These are phyloP conservation scores for Cytospora piceae DNA, from an alignment of 2,329 filamentous ascomycete genomes.

Conservation along the genomic window DNA sequence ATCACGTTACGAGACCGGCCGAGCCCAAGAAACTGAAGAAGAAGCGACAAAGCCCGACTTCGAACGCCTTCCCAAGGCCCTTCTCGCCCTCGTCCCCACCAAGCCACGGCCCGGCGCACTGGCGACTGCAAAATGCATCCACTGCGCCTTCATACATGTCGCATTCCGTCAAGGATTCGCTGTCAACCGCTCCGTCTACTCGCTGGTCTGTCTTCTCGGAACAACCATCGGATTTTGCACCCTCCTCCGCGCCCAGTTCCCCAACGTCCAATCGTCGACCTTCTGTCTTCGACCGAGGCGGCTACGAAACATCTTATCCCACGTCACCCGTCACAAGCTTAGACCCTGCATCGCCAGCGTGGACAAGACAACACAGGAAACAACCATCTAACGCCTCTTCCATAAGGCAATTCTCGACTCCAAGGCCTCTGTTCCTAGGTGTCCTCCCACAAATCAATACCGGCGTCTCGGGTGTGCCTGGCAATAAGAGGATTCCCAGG, in stretches of 20 bases:
- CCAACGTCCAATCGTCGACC: slow-evolving; percentile 74
- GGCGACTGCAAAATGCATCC: slow-evolving; percentile 45
- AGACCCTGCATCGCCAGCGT: slow-evolving; percentile 67
- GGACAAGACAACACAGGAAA: slow-evolving; percentile 57
- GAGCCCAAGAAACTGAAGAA: slow-evolving; percentile 70
- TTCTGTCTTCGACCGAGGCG: slow-evolving; percentile 77
- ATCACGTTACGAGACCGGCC: slow-evolving; percentile 70
- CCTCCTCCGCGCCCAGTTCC: slow-evolving; percentile 79
- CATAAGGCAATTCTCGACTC: slow-evolving; percentile 49
- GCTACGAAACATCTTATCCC: slow-evolving; percentile 72
- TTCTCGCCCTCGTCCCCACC: slow-evolving; percentile 48
- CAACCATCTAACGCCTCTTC: slow-evolving; percentile 61
- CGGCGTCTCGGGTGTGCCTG: slow-evolving; percentile 30
- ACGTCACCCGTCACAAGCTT: slow-evolving; percentile 81
- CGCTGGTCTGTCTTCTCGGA: slow-evolving; percentile 69
- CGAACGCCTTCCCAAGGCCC: slow-evolving; percentile 57
- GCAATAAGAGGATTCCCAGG: slow-evolving; percentile 5
- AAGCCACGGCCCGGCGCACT: slow-evolving; percentile 36
- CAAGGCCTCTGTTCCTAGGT: slow-evolving; percentile 39
- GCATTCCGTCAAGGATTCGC: slow-evolving; percentile 53
- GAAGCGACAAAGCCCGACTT: slow-evolving; percentile 62
- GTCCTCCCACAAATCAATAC: slow-evolving; percentile 30
- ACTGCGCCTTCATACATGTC: slow-evolving; percentile 47
- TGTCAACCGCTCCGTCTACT: slow-evolving; percentile 53
- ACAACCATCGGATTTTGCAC: slow-evolving; percentile 64